These are phyloP conservation scores for Hevea brasiliensis DNA, from an alignment of 345 rosid species.

Conservation along the genomic window DNA sequence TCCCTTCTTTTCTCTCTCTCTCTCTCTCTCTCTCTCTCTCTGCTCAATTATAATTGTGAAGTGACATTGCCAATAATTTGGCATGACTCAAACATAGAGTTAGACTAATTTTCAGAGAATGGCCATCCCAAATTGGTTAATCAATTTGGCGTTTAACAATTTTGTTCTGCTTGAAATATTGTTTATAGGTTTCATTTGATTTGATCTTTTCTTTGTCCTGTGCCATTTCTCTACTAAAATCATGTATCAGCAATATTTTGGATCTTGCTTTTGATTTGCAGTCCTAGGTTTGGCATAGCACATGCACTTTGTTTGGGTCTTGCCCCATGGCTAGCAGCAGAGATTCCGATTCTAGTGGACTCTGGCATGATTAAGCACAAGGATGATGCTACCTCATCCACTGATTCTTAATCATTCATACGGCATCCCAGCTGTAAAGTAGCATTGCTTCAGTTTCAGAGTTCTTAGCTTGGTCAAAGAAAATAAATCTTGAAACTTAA, in stretches of 20 bases:
- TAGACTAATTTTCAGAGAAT: background rate
- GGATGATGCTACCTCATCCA: slow-evolving; percentile 70
- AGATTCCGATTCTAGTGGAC: slow-evolving; percentile 90
- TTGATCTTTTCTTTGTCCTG: background rate
- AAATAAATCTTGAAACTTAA: background rate
- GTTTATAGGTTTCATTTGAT: background rate
- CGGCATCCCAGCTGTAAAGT: slow-evolving; percentile 8
- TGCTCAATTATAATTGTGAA: background rate
- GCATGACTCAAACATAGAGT: background rate
- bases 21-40: background rate
- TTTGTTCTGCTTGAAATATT: background rate
- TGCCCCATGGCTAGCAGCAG: slow-evolving; percentile 99
- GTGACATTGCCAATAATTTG: background rate
- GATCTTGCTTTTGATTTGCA: slow-evolving; percentile 30
- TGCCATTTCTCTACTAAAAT: background rate
- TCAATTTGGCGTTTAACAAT: background rate
- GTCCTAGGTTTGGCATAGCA: slow-evolving; percentile 93
- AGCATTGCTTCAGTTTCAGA: background rate
- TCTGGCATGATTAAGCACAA: slow-evolving; percentile 98
- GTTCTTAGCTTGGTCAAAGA: slow-evolving; percentile 4
- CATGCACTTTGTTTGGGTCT: slow-evolving; percentile 98
- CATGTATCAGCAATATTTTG: background rate
- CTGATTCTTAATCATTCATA: slow-evolving; percentile 41
- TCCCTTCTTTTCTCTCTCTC: background rate
- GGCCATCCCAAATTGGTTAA: background rate